Evolutionary conservation across 352 stramenopile species (phyloP).

Genomic region (Thraustotheca clavata): DNA sequence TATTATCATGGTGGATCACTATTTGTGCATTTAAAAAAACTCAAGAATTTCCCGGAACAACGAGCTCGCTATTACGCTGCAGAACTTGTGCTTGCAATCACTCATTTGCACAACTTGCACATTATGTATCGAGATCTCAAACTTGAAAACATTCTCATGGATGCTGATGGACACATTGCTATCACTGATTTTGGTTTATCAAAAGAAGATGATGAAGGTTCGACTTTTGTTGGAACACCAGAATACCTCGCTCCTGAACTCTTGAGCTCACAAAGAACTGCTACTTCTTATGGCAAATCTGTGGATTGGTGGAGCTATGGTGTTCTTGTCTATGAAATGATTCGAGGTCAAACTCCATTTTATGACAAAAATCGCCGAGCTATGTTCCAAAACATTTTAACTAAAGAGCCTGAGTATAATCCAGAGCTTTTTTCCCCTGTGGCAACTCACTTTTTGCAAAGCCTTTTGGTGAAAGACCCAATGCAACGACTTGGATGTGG

Average conservation of each 20-base stretch:
- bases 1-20: constrained; percentile 83
- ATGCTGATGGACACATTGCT: constrained; percentile 68
- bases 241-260: constrained; percentile 81
- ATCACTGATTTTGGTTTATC: constrained; percentile 85
- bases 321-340: constrained; percentile 85
- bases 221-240: constrained; percentile 73
- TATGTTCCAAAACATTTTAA: constrained; percentile 84
- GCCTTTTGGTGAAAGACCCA: constrained; percentile 70
- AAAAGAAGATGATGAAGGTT: constrained; percentile 78
- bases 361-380: constrained; percentile 74
- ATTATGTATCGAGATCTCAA: constrained; percentile 89
- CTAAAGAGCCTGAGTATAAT: constrained; percentile 54
- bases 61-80: constrained; percentile 80
- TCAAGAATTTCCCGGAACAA: constrained; percentile 53
- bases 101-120: constrained; percentile 79
- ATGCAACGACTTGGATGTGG: constrained; percentile 53
- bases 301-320: constrained; percentile 85
- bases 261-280: constrained; percentile 59
- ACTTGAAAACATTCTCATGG: constrained; percentile 86
- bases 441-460: constrained; percentile 56
- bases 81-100: constrained; percentile 69
- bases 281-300: constrained; percentile 74
- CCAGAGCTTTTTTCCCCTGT: constrained; percentile 52
- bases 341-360: constrained; percentile 73
- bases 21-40: constrained; percentile 77